phyloP scores from a whole-genome alignment of 306 rosid genomes.

The Castanea crenata region DNA sequence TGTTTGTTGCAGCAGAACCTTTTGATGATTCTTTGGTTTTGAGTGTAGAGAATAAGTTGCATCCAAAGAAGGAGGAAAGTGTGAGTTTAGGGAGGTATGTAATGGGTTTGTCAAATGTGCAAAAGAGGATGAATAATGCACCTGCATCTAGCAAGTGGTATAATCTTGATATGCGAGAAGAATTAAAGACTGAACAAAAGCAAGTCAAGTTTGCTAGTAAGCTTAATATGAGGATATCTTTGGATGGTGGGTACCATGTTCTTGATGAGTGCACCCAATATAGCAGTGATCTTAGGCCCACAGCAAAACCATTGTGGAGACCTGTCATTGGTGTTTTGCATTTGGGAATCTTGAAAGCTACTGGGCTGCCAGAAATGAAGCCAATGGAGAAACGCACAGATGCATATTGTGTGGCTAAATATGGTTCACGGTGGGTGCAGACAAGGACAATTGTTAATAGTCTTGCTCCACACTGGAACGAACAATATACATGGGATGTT shows the following conservation, averaged over 20 bases:
- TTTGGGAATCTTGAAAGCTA: constrained; percentile 16
- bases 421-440: constrained; percentile 48
- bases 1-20: too few relatives aligned
- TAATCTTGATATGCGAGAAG: constrained; percentile 8
- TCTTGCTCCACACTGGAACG: constrained; percentile 41
- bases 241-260: constrained; percentile 55
- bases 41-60: too few relatives aligned
- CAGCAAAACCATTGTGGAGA: constrained; percentile 47
- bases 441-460: constrained; percentile 45
- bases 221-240: constrained; percentile 39
- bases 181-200: constrained; percentile 11
- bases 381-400: constrained; percentile 50
- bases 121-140: not conserved
- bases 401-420: constrained; percentile 53
- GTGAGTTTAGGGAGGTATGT: too few relatives aligned
- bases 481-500: constrained; percentile 5
- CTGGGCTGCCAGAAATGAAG: constrained; percentile 38
- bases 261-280: constrained; percentile 50
- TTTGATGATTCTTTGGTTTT: too few relatives aligned
- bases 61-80: too few relatives aligned
- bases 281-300: constrained; percentile 51
- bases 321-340: constrained; percentile 36
- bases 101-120: not conserved
- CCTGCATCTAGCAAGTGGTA: constrained; percentile 16
- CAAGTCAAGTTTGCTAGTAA: constrained; percentile 42